Evolutionary conservation across 805 yeast species (phyloP).

Genomic region (Saitoella complicata): DNA sequence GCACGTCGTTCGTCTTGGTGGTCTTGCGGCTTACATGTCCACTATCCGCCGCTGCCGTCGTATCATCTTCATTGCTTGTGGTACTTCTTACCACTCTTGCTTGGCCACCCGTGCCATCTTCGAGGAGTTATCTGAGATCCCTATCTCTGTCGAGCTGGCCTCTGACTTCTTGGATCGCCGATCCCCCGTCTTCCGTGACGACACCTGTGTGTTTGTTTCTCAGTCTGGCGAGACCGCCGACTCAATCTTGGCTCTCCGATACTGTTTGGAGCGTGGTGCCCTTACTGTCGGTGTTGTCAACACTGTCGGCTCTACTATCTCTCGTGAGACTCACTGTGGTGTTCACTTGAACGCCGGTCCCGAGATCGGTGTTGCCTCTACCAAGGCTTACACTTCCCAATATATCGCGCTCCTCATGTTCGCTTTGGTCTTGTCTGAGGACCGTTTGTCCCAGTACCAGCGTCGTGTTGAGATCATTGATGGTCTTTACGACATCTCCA

Average conservation of each 20-base stretch:
- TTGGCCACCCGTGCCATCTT: constrained; percentile 90
- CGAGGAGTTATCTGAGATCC: constrained; percentile 91
- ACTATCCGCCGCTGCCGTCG: constrained; percentile 89
- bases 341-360: constrained; percentile 99
- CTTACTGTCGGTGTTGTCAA: constrained; percentile 94
- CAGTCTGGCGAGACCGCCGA: constrained; percentile 99
- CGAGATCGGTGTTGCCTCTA: constrained; percentile 97
- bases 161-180: constrained; percentile 88
- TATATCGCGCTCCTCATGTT: constrained; percentile 93
- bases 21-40: constrained; percentile 66
- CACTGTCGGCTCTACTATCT: constrained; percentile 91
- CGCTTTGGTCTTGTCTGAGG: constrained; percentile 88
- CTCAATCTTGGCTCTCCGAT: constrained; percentile 83
- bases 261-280: constrained; percentile 94
- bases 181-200: constrained; percentile 97
- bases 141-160: constrained; percentile 82
- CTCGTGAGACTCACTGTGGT: constrained; percentile 97
- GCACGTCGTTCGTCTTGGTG: constrained; percentile 68
- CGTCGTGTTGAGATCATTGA: constrained; percentile 77
- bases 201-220: constrained; percentile 91
- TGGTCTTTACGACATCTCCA: constrained; percentile 71
- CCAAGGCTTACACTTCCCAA: constrained; percentile 97
- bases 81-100: constrained; percentile 97
- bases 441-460: constrained; percentile 54
- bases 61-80: constrained; percentile 96